A percentile compares a stretch with the other conserved stretches of the same genome.
Evolutionary conservation across 352 stramenopile species (phyloP).

Genomic region (Phytophthora brassicae): DNA sequence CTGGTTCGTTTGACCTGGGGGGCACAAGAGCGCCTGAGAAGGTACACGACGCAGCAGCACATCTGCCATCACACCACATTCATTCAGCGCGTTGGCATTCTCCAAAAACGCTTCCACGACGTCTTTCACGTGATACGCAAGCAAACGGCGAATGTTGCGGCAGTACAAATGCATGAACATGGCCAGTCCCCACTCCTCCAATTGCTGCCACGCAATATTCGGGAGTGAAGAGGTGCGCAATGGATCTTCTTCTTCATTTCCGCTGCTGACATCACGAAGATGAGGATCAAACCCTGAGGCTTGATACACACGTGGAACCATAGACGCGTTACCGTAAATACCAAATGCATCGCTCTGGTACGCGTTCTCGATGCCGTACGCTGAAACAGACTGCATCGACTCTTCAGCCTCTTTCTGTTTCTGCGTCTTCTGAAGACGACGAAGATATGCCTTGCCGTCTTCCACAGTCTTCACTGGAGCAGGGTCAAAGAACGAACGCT

Average conservation of each 20-base stretch:
- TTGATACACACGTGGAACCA: conserved; percentile 81
- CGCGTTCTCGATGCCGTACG: conserved; percentile 47
- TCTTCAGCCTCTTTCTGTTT: conserved; percentile 57
- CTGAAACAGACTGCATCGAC: conserved; percentile 45
- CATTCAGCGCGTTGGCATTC: conserved; percentile 79
- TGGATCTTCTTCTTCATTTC: conserved; percentile 71
- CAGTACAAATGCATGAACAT: conserved; percentile 90
- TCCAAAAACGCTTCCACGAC: conserved; percentile 81
- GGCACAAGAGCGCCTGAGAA: conserved; percentile 75
- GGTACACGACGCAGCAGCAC: conserved; percentile 71
- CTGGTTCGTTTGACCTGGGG: conserved; percentile 67
- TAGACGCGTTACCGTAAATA: conserved; percentile 68
- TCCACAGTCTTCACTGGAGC: conserved; percentile 66
- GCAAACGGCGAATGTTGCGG: conserved; percentile 76
- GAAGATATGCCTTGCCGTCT: conserved; percentile 73
- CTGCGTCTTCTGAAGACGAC: conserved; percentile 55
- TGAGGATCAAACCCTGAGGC: conserved; percentile 80
- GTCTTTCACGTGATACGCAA: conserved; percentile 85
- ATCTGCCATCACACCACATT: conserved; percentile 77
- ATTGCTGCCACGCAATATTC: conserved; percentile 73
- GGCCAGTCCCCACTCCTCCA: conserved; percentile 72
- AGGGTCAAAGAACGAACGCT: conserved; percentile 79
- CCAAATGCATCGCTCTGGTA: conserved; percentile 63
- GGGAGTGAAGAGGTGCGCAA: conserved; percentile 73
- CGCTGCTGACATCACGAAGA: conserved; percentile 50